A percentile compares a stretch with the other conserved stretches of the same genome.
Evolutionary conservation across 1,139 yeast genomes (phyloP).

Genomic region (Yamadazyma songkhlaensis): DNA sequence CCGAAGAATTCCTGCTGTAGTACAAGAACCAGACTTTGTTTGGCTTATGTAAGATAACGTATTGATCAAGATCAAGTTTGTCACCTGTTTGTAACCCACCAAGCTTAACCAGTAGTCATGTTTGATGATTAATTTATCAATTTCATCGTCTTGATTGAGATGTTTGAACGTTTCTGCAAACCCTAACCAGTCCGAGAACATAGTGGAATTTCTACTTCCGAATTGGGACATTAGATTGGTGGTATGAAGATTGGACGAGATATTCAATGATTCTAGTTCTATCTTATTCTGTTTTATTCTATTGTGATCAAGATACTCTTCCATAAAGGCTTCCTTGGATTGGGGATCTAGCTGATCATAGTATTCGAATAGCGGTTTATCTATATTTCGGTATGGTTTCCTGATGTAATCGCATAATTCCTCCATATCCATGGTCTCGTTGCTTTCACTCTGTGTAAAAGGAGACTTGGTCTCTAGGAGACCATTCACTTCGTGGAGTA

Average conservation of each 20-base stretch:
- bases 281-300: constrained; percentile 15
- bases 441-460: not conserved
- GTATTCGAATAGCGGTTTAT: constrained; percentile 11
- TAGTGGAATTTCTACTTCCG: not conserved
- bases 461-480: constrained; percentile 1
- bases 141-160: constrained; percentile 5
- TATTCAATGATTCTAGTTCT: constrained; percentile 7
- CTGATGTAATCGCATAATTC: constrained; percentile 9
- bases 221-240: constrained; percentile 3
- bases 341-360: constrained; percentile 8
- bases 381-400: constrained; percentile 4
- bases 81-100: constrained; percentile 18
- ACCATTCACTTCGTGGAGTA: constrained; percentile 1
- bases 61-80: constrained; percentile 20
- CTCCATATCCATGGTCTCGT: constrained; percentile 8
- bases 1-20: not conserved
- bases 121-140: constrained; percentile 15
- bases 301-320: constrained; percentile 23
- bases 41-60: constrained; percentile 13
- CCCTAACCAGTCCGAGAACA: constrained; percentile 10
- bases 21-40: not conserved
- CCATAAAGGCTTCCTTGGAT: constrained; percentile 18
- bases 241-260: constrained; percentile 2
- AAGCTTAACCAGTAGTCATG: constrained; percentile 18
- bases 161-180: constrained; percentile 7